Evolutionary conservation across 805 yeast species (phyloP).

Genomic region (Metschnikowia cerradonensis): DNA sequence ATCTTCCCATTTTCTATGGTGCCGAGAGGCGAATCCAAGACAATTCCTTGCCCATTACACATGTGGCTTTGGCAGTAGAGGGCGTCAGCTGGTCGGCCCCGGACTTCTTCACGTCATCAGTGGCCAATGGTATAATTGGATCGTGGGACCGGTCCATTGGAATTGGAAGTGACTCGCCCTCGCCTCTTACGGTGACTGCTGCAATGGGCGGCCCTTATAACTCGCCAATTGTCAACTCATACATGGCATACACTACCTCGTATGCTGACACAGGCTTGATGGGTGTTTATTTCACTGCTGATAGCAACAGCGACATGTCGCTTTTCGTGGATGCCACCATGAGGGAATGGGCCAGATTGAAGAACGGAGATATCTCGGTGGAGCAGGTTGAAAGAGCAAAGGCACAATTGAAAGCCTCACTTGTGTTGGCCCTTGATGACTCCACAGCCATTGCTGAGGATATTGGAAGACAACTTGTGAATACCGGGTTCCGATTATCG

Average conservation of each 20-base stretch:
- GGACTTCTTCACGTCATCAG: slow-evolving; percentile 91
- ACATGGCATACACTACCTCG: slow-evolving; percentile 94
- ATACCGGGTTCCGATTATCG: slow-evolving; percentile 76
- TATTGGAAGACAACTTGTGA: slow-evolving; percentile 93
- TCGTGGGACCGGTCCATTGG: slow-evolving; percentile 96
- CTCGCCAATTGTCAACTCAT: slow-evolving; percentile 81
- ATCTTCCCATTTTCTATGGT: slow-evolving; percentile 74
- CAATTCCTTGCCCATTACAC: slow-evolving; percentile 78
- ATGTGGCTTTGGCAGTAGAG: slow-evolving; percentile 92
- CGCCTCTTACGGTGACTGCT: slow-evolving; percentile 71
- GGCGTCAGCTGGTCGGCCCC: slow-evolving; percentile 97
- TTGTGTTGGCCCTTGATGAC: slow-evolving; percentile 85
- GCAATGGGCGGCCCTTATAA: slow-evolving; percentile 54
- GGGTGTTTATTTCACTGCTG: slow-evolving; percentile 93
- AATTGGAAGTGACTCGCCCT: slow-evolving; percentile 76
- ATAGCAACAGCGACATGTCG: slow-evolving; percentile 62
- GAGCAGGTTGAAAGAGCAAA: slow-evolving; percentile 93
- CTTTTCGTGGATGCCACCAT: slow-evolving; percentile 69
- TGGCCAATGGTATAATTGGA: slow-evolving; percentile 94
- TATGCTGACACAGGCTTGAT: slow-evolving; percentile 97
- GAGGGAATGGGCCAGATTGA: slow-evolving; percentile 85
- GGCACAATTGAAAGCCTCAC: slow-evolving; percentile 89
- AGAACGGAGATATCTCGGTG: slow-evolving; percentile 68
- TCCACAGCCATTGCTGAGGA: slow-evolving; percentile 96
- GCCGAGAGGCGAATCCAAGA: slow-evolving; percentile 86